Base-by-base conservation (phyloP, 768 basidiomycete genomes). In the Serendipita vermifera region DNA sequence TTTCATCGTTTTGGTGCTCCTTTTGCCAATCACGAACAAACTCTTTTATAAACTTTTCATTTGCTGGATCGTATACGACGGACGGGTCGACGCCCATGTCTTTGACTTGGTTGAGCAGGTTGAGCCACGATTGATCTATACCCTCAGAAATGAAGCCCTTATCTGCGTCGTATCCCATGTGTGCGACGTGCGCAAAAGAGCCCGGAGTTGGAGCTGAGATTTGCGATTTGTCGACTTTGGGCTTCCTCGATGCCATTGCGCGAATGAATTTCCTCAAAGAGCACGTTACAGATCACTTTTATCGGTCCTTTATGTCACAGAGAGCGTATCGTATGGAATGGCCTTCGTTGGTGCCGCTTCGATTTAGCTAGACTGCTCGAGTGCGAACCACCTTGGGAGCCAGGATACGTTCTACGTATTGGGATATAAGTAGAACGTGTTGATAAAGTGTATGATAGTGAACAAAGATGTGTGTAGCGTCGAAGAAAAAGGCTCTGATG, bases 131-230 rank as follows among this genome's bases (percentile, higher is more conserved):
- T 1, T 87, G 80, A 67, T 99, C 94, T 3, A 99, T 87, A 55
- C 87, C 87, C 14, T 74, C 77, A 0, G 85, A 87, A 0, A 82
- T 84, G 68, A 90, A 97, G 2, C 94, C 94, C 24, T 81, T 78
- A 60, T 94, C 82, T 0, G 78, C 67, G 63, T 96, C 87, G 67
- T 85, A 96, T 11, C 92, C 93, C 87, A 99, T 94, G 66, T 97
- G 93, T 0, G 86, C 90, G 39, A 96, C 76, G 64, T 97, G 93
- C 57, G 79, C 77, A 72, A 97, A 97, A 5, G 84, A 84, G 13
- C 82, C 82, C 1, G 71, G 67, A 3, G 81, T 78, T 1, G 92
- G 93, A 0, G 75, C 85, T 9, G 90, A 92, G 48, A 98, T 97
- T 75, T 85, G 78, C 0, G 88, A 85, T 68, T 96, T 97, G 72